Evolutionary conservation across 805 yeast species (phyloP).

Genomic region (Wickerhamiella australiensis): DNA sequence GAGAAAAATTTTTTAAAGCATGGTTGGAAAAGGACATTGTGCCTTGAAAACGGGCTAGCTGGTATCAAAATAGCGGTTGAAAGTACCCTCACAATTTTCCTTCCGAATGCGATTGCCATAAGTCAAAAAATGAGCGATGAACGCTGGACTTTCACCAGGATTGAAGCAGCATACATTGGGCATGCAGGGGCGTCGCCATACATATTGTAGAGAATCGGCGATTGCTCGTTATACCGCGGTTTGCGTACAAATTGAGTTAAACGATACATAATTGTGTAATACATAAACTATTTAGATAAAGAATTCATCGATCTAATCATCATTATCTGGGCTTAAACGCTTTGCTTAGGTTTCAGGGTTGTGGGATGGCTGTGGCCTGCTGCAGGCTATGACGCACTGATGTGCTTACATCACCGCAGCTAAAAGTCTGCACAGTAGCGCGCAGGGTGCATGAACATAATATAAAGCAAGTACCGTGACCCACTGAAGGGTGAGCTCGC

Average conservation of each 20-base stretch:
- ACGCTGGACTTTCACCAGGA: neutral
- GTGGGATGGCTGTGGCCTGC: constrained; percentile 3
- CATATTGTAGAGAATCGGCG: neutral
- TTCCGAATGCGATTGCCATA: neutral
- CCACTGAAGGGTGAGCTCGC: neutral
- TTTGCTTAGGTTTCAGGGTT: neutral
- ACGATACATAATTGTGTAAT: too few species aligned
- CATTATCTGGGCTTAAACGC: too few species aligned
- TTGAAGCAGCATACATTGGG: neutral
- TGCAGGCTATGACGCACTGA: neutral
- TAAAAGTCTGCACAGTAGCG: neutral
- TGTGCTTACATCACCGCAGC: constrained; percentile 1
- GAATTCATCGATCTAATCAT: too few species aligned
- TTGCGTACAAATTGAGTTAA: too few species aligned
- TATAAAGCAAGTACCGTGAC: constrained; percentile 10
- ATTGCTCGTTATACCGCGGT: too few species aligned
- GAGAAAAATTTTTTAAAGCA: constrained; percentile 3
- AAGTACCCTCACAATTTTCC: neutral
- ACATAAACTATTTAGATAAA: too few species aligned
- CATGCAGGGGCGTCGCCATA: constrained; percentile 6
- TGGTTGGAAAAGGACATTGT: neutral
- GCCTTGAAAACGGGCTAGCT: neutral
- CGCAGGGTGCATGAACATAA: constrained; percentile 6
- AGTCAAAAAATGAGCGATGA: neutral
- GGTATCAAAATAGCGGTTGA: neutral